Base-by-base conservation (phyloP, 306 rosid species). In the Quercus parvula region DNA sequence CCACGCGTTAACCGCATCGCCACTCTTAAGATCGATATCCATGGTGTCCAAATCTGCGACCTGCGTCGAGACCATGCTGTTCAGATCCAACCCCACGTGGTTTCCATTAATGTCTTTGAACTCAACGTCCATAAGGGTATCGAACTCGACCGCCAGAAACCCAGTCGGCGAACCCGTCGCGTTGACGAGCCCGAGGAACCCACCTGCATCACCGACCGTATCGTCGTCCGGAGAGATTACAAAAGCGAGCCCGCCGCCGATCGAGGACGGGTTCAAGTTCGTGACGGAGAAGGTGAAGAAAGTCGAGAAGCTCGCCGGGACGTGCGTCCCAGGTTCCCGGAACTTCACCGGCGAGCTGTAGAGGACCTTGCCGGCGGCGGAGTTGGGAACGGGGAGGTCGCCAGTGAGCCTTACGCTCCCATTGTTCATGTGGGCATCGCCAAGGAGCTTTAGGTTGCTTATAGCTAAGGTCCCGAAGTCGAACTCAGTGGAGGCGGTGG, bases 51-150 rank as follows among this genome's bases (percentile, higher is more conserved):
- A 84, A 81, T 96, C 94, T 18, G 84, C 76, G 33, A 82, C 90
- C 74, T 86, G 83, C 0, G 82, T 67, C 1, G 98, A 96, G 52
- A 96, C 88, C 85, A 93, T 88, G 57, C 88, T 88, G 79, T 88
- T 93, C 41, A 91, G 86, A 88, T 96, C 98, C 88, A 96, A 83
- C 2, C 98, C 99, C 20, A 96, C 99, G 77, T 96, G 99, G 85
- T 96, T 96, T 3, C 99, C 93, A 22, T 96, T 96, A 81, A 93
- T 89, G 80, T 96, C 99, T 57, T 87, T 86, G 79, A 90, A 96
- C 79, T 90, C 97, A 8, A 89, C 96, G 83, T 96, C 98, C 99
- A 93, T 93, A 0, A 93, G 85, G 0, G 99, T 96, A 57, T 96
- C 99, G 55, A 93, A 96, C 73, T 96, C 99, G 8, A 93, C 94